Evolutionary conservation across 805 yeast genomes (phyloP), one percentile per base, ranked within the genome.

Genomic region (Candida argentea): DNA sequence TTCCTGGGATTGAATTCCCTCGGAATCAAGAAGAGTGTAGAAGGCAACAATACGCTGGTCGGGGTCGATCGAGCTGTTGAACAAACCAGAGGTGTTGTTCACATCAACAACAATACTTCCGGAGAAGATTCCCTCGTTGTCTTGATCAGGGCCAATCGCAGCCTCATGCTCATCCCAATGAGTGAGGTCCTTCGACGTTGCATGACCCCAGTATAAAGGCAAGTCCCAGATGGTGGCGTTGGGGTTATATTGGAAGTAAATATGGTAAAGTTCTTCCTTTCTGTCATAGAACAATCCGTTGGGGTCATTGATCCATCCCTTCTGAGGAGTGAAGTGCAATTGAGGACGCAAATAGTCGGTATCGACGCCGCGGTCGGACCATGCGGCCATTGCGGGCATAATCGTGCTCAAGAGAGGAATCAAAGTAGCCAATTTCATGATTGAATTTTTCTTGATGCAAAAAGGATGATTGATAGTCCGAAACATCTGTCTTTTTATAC

Each of bases 231-330:
- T 38, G 4, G 50, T 43, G 9, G 30, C 51, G 24, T 50, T 39
- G 3, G 65, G 65, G 32, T 56, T 52, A 42, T 45, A 50, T 36
- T 61, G 67, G 38, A 39, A 61, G 44, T 56, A 61, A 28, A 50
- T 21, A 34, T 61, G 67, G 46, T 49, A 61, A 13, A 44, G 14
- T 5, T 45, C 40, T 6, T 43, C 46, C 20, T 35, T 40, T 6
- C 39, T 36, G 35, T 55, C 57, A 33, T 46, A 57, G 36, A 53
- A 45, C 26, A 58, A 37, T 5, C 67, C 67, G 33, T 60, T 60
- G n/a, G 67, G 67, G 35, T 61, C 67, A 37, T 61, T 61, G 61
- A 61, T 52, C 54, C 61, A 61, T 5, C 57, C 58, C 5, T 29
- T 25, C 5, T 38, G 32, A 2, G 67, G 65, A 3, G 64, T 40